Percentiles rank a stretch among this genome's conserved stretches.
phyloP scores from a whole-genome alignment of 1,284 basidiomycete species.

The Exsudoporus floridanus region DNA sequence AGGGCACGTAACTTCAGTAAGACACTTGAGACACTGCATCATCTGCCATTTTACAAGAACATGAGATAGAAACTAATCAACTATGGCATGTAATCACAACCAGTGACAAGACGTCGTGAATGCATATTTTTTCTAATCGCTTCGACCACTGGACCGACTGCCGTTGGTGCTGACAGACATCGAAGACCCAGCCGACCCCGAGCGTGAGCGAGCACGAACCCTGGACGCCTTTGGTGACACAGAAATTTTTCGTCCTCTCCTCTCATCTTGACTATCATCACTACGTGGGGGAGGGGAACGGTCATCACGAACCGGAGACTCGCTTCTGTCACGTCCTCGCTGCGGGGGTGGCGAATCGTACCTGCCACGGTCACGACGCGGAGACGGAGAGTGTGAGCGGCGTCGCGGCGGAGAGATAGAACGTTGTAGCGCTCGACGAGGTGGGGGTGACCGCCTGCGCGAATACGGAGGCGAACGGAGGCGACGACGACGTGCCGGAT shows the following conservation, averaged over 20 bases:
- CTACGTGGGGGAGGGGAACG: conserved; percentile 25
- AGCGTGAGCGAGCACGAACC: conserved; percentile 22
- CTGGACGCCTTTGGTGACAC: conserved; percentile 15
- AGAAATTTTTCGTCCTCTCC: conserved; percentile 16
- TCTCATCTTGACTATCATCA: conserved; percentile 16
- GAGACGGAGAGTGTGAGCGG: conserved; percentile 27
- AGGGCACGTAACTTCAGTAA: background rate
- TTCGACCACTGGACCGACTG: conserved; percentile 25
- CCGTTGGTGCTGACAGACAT: conserved; percentile 48
- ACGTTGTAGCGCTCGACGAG: conserved; percentile 31
- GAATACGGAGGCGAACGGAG: conserved; percentile 33
- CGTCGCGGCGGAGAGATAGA: conserved; percentile 27
- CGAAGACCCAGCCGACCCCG: conserved; percentile 41
- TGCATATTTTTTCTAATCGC: conserved; percentile 20
- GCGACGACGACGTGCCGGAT: conserved; percentile 15
- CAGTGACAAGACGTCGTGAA: background rate
- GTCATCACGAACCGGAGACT: conserved; percentile 16
- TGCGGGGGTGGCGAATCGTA: conserved; percentile 30
- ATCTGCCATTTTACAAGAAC: conserved; percentile 12
- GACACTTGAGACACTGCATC: background rate
- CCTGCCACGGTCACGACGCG: conserved; percentile 23
- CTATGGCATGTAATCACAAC: background rate
- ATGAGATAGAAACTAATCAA: background rate
- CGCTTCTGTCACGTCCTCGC: conserved; percentile 17
- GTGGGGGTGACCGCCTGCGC: conserved; percentile 36